Evolutionary conservation across 805 yeast species (phyloP), one percentile per base, ranked within the genome.

Genomic region (Spathaspora girioi): DNA sequence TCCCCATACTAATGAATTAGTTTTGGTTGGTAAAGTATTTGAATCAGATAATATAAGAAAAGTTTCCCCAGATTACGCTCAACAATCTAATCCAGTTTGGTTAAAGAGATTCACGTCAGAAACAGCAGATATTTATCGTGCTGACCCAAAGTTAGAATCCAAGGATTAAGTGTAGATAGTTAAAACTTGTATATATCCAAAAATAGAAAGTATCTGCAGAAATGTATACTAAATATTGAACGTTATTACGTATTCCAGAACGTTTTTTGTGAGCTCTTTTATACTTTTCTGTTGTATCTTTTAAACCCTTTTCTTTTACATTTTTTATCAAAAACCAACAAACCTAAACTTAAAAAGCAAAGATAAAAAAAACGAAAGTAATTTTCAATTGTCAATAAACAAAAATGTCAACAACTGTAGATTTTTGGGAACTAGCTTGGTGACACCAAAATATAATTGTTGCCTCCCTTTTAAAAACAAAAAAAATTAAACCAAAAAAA

Each of bases 51-150:
- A 67, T 53, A 54, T 59, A 40, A 61, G 77, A 54, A 69, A 69
- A 20, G 65, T 74, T 44, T 65, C 70, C 49, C 77, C 77, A 5
- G 76, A 72, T 35, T 52, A 58, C 14, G 57, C 58, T 26, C 54
- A 57, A 27, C 48, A 50, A 38, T 52, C 54, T 46, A 58, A 61
- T 42, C 53, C 65, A 8, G 56, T 56, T 45, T 51, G 53, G 14
- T 59, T 65, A 65, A 55, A 56, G 51, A 63, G 63, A 7, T 71
- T 69, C 57, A 68, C 69, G 52, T 59, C 57, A 44, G 63, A 59
- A 40, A 56, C 70, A 51, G 74, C 75, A 14, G 78, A 74, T 54
- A 72, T 74, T 52, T 73, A 71, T 57, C 63, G 78, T 58, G 60
- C 70, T n/a, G 66, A 70, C 44, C 71, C 71, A 10, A 56, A 43